Base-by-base conservation (phyloP, 1,284 basidiomycete species). In the Neotropicomus parvogracilis region DNA sequence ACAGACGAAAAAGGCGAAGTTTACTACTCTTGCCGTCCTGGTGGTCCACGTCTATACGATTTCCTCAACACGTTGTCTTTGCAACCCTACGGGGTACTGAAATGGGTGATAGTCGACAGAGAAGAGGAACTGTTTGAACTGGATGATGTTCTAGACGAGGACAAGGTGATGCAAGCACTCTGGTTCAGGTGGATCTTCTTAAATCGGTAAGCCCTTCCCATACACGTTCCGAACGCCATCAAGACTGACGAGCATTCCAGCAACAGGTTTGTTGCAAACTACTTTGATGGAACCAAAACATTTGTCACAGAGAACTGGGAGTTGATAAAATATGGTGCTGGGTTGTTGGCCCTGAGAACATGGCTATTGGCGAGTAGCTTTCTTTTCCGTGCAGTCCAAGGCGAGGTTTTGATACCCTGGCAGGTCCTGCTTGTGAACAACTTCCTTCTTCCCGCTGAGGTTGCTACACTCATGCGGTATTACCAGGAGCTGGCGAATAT, bases 171-270 rank as follows among this genome's bases (percentile, higher is more conserved):
- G 71, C 76, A 81, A 48, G 83, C 85, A 2, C 65, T 89, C 8
- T 88, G 86, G 87, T 77, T 71, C 17, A 64, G 87, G 47, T 89
- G 85, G 85, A 83, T 87, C 3, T 66, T 81, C 43, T 63, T 83
- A 29, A 75, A 86, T 56, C 65, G 79, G 85, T 84, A 46, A 51
- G 71, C 46, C 4, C 19, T 31, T 14, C 20, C 19, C 4, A 7
- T 43, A 6, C 14, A 3, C 11, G 8, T 35, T 17, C 14, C 13
- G 14, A 28, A 6, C 4, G 19, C 32, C 10, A 21, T 33, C 38
- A 21, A 51, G 17, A n/a, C 5, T 34, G 48, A 41, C 19, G 13
- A 26, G 17, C 12, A 20, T 26, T 28, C 7, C 35, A 83, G 79
- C 44, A 69, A 71, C 29, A 58, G 49, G 16, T 86, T 86, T 55